Conservation (phyloP, 2,329 filamentous ascomycete species). For the Lasiodiplodia sp. region DNA sequence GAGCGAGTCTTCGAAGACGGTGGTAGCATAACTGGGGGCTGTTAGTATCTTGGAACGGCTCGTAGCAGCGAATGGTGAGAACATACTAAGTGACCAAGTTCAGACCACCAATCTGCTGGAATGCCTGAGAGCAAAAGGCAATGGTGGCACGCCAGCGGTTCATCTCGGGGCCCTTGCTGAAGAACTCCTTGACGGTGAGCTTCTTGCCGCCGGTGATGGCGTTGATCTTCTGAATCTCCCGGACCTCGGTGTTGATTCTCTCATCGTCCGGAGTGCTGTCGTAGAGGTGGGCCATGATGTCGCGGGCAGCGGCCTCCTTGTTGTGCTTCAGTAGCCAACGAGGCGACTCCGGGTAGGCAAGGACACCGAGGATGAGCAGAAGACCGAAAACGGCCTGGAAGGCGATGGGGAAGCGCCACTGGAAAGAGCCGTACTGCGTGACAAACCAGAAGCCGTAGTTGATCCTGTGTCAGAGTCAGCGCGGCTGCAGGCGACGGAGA, state of each 20-base stretch:
- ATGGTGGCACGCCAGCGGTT: conserved; percentile 69
- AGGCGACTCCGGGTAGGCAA: conserved; percentile 40
- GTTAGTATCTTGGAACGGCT: background rate
- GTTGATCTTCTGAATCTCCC: conserved; percentile 65
- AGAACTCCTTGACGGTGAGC: conserved; percentile 57
- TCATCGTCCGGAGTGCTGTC: conserved; percentile 57
- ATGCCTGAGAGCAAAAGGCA: conserved; percentile 65
- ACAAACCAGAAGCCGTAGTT: conserved; percentile 52
- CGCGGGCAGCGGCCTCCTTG: conserved; percentile 56
- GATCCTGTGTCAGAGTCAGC: conserved; percentile 37
- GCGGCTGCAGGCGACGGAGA: background rate
- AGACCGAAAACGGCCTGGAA: conserved; percentile 59
- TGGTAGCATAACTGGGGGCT: conserved; percentile 22
- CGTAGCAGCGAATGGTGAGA: background rate
- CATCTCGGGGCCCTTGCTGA: conserved; percentile 68
- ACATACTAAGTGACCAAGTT: conserved; percentile 33
- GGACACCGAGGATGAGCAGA: conserved; percentile 52
- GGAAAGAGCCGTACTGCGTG: conserved; percentile 49
- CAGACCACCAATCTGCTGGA: conserved; percentile 68
- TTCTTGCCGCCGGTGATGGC: conserved; percentile 47
- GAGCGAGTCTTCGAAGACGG: conserved; percentile 26
- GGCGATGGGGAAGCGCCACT: conserved; percentile 60
- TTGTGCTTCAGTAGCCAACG: conserved; percentile 44
- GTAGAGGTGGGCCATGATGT: conserved; percentile 57
- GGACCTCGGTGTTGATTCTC: conserved; percentile 65